A percentile compares a stretch with the other conserved stretches of the same genome.
phyloP scores from a whole-genome alignment of 768 basidiomycete genomes.

The Kockovaella imperatae region DNA sequence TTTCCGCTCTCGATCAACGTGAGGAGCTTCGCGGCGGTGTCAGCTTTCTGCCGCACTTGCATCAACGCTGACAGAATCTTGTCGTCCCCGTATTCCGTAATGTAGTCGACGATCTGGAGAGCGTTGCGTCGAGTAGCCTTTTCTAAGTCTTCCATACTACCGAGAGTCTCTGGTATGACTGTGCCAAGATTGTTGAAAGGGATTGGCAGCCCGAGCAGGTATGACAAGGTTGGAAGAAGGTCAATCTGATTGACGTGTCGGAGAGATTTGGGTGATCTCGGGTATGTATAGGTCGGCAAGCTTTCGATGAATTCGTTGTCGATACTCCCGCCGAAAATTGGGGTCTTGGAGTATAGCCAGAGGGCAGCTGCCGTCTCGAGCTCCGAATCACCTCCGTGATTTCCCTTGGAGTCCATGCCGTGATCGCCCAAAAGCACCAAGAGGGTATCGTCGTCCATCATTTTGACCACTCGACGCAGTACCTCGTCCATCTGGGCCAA shows the following conservation, averaged over 20 bases:
- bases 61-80: constrained; percentile 55
- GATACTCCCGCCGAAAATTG: constrained; percentile 1
- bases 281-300: constrained; percentile 28
- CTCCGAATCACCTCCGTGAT: constrained; percentile 85
- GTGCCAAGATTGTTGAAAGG: constrained; percentile 92
- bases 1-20: background rate
- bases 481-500: constrained; percentile 80
- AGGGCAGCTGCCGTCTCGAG: constrained; percentile 77
- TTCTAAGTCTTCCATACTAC: constrained; percentile 43
- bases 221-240: constrained; percentile 75
- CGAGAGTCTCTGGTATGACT: constrained; percentile 83
- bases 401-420: constrained; percentile 90
- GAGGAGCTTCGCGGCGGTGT: constrained; percentile 17
- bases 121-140: constrained; percentile 64
- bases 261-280: constrained; percentile 44
- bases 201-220: constrained; percentile 84
- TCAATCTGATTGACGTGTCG: constrained; percentile 85
- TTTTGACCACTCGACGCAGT: constrained; percentile 61
- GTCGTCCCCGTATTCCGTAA: constrained; percentile 71
- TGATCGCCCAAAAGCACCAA: constrained; percentile 91
- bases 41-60: constrained; percentile 47
- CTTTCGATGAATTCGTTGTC: background rate
- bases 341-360: constrained; percentile 86
- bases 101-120: constrained; percentile 65
- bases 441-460: constrained; percentile 70